These are phyloP conservation scores for Arthrobotrys pseudoclavata DNA, from an alignment of 2,329 filamentous ascomycete species.

Conservation along the genomic window DNA sequence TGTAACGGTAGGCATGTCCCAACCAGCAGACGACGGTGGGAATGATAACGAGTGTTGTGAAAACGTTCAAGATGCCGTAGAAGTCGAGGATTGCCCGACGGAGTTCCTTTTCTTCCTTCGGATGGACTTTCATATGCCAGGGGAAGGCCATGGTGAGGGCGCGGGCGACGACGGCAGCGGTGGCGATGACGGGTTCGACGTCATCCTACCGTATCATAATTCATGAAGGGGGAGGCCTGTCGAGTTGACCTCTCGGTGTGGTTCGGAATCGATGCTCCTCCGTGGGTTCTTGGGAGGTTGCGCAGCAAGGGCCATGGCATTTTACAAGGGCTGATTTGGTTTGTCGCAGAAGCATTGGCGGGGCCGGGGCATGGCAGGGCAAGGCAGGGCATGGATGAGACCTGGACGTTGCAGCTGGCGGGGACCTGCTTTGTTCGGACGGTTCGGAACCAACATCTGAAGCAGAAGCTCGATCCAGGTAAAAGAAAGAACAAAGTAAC, in stretches of 20 bases:
- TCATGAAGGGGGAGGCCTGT: background rate
- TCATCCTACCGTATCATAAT: constrained; percentile 1
- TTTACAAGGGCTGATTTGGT: background rate
- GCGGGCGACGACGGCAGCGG: too few relatives aligned
- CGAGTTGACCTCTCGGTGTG: background rate
- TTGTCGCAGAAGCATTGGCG: background rate
- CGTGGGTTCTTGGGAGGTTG: background rate
- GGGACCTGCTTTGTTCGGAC: constrained; percentile 3
- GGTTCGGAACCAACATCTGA: background rate
- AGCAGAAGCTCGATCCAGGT: constrained; percentile 1
- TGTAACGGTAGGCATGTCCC: constrained; percentile 36
- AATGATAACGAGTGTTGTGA: constrained; percentile 16
- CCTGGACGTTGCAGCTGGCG: background rate
- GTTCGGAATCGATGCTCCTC: too few relatives aligned
- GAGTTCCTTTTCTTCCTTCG: constrained; percentile 39
- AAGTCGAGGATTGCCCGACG: constrained; percentile 54
- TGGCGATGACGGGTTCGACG: background rate
- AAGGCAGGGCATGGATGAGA: background rate
- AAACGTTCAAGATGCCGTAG: constrained; percentile 44
- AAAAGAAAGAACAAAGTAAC: constrained; percentile 16
- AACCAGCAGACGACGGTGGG: constrained; percentile 30
- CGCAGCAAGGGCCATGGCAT: background rate
- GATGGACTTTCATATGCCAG: constrained; percentile 37
- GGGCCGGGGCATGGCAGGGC: background rate
- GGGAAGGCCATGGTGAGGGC: constrained; percentile 29